Evolutionary conservation across 108 stramenopile genomes (phyloP), one percentile per base, ranked within the genome.

Genomic region (Nitzschia sp.): DNA sequence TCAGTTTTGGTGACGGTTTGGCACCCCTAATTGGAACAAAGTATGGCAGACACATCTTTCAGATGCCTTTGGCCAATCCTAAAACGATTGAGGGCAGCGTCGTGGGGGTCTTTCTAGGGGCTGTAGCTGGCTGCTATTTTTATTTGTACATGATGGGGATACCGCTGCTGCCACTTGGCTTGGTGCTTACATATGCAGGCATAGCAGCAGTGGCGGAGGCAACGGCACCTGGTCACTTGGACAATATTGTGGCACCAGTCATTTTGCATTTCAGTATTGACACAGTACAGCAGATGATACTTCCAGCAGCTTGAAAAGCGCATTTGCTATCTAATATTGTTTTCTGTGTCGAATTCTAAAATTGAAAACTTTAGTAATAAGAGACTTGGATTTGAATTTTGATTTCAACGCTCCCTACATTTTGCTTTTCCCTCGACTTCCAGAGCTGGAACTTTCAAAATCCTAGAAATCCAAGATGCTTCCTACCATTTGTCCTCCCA

Each of bases 51-150:
- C 85, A 86, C 44, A 64, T 63, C 15, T 93, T 84, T 63, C 63
- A 71, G 21, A 71, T 83, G 66, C 87, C 88, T 1, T 72, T 93
- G 0, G 76, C 72, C 25, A 71, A 73, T 53, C 60, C 66, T 1
- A 93, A 93, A 65, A 85, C 81, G 1, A 79, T 93, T 45, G 91
- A 93, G 61, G 91, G 91, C 3, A 85, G 80, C 45, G 44, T 92
- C 13, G 76, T 72, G 53, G 87, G 81, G 4, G 84, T 89, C 11
- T 81, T 84, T 64, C 35, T 93, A 0, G 88, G 88, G 13, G 89
- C 88, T 0, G 73, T 85, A 13, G 66, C 59, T 6, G 91, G 85
- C 11, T 80, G 73, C 16, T 81, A 78, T 34, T 73, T 85, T 23
- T 84, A 77, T 56, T 68, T 76, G 19, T 87, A 77, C 36, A 62